Conservation (phyloP, 768 basidiomycete species). For the Lactifluus volemus region DNA sequence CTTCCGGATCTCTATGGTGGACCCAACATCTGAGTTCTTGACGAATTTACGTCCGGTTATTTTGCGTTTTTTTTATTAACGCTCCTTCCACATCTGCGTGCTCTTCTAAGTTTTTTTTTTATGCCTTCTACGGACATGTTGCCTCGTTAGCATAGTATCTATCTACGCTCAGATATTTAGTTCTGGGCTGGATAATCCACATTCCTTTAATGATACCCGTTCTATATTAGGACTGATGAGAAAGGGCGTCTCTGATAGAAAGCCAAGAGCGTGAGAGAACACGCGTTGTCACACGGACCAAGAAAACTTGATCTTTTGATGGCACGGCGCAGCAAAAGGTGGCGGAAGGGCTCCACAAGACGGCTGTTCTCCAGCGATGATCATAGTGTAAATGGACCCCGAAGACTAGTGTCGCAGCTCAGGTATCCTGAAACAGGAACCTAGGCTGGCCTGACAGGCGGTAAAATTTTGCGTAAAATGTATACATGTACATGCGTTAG, state of each 20-base stretch:
- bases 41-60: neutral
- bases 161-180: slow-evolving; percentile 1
- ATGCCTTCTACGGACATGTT: neutral
- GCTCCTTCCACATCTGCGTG: neutral
- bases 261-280: neutral
- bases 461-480: neutral
- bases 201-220: slow-evolving; percentile 9
- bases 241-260: too few species aligned
- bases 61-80: neutral
- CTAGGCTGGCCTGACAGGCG: neutral
- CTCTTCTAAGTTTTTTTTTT: neutral
- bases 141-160: neutral
- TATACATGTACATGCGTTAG: neutral
- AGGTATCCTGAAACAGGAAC: slow-evolving; percentile 6
- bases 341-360: neutral
- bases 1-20: neutral
- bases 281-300: neutral
- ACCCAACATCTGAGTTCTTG: neutral
- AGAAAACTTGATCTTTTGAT: neutral
- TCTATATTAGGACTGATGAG: neutral
- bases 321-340: neutral
- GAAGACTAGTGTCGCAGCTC: too few species aligned
- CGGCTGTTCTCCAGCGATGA: neutral
- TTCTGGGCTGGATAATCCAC: neutral
- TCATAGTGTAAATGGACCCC: neutral